A percentile compares a stretch with the other conserved stretches of the same genome.
These are phyloP conservation scores for Sequoiadendron giganteum DNA, from an alignment of 75 land plant species.

Conservation along the genomic window DNA sequence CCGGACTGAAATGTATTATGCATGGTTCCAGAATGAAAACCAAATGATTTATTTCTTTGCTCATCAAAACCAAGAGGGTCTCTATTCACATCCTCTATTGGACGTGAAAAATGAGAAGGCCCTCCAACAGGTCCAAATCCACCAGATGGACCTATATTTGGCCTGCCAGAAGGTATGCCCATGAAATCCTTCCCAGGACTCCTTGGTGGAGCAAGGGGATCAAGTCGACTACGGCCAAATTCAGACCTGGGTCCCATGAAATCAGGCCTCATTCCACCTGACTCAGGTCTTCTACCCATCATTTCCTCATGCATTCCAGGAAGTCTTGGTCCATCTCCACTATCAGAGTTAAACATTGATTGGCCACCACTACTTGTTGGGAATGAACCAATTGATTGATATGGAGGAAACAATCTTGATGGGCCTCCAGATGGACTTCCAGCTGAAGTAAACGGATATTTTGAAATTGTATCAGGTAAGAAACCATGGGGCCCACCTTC, in stretches of 20 bases:
- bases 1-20: conserved; percentile 20
- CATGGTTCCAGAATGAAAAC: conserved; percentile 7
- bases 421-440: conserved; percentile 15
- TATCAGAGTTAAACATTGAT: conserved; percentile 12
- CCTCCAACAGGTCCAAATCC: conserved; percentile 21
- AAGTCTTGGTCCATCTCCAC: conserved; percentile 20
- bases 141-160: conserved; percentile 20
- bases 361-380: conserved; percentile 13
- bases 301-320: conserved; percentile 29
- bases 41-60: conserved; percentile 14
- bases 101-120: conserved; percentile 16
- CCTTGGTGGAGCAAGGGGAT: conserved; percentile 30
- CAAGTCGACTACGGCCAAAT: conserved; percentile 36
- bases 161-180: conserved; percentile 25
- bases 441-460: conserved; percentile 8
- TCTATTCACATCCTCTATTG: conserved; percentile 29
- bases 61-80: conserved; percentile 35
- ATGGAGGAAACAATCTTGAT: conserved; percentile 27
- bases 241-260: conserved; percentile 28
- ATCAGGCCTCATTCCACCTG: conserved; percentile 20
- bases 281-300: conserved; percentile 23
- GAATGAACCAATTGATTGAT: conserved; percentile 9
- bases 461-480: conserved; percentile 7
- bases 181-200: conserved; percentile 52
- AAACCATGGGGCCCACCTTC: conserved; percentile 17